A percentile compares a stretch with the other conserved stretches of the same genome.
phyloP scores from a whole-genome alignment of 805 yeast species.

The Candida vaughaniae region DNA sequence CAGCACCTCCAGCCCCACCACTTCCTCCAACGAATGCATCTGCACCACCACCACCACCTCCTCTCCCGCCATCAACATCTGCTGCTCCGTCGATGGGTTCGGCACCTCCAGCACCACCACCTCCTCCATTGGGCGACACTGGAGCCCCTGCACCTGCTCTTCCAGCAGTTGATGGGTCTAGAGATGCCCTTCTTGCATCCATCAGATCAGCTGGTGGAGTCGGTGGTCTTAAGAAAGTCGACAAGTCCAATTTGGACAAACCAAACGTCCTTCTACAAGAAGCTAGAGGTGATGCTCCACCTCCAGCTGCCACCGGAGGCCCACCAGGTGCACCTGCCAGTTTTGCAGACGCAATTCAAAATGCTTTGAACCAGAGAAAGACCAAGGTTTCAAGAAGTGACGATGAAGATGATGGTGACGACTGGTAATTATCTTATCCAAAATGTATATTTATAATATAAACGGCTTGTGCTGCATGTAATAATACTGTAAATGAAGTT shows the following conservation, averaged over 20 bases:
- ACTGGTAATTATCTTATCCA: too few relatives aligned
- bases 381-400: slow-evolving; percentile 78
- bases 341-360: slow-evolving; percentile 84
- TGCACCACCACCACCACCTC: slow-evolving; percentile 22
- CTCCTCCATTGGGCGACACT: slow-evolving; percentile 16
- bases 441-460: too few relatives aligned
- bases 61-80: slow-evolving; percentile 20
- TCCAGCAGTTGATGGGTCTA: slow-evolving; percentile 45
- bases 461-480: too few relatives aligned
- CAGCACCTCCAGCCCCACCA: slow-evolving; percentile 29
- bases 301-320: slow-evolving; percentile 26
- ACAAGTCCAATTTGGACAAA: slow-evolving; percentile 76
- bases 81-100: slow-evolving; percentile 17
- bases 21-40: slow-evolving; percentile 11
- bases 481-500: too few relatives aligned
- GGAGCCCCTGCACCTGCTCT: slow-evolving; percentile 25
- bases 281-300: slow-evolving; percentile 55
- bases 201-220: slow-evolving; percentile 82
- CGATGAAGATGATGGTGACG: slow-evolving; percentile 79
- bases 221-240: slow-evolving; percentile 68
- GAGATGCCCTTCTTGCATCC: slow-evolving; percentile 85
- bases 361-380: slow-evolving; percentile 81
- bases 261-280: slow-evolving; percentile 74
- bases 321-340: slow-evolving; percentile 52
- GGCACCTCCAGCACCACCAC: slow-evolving; percentile 22